Conservation (phyloP, 129 eudicot genomes). For the Deinandra increscens region DNA sequence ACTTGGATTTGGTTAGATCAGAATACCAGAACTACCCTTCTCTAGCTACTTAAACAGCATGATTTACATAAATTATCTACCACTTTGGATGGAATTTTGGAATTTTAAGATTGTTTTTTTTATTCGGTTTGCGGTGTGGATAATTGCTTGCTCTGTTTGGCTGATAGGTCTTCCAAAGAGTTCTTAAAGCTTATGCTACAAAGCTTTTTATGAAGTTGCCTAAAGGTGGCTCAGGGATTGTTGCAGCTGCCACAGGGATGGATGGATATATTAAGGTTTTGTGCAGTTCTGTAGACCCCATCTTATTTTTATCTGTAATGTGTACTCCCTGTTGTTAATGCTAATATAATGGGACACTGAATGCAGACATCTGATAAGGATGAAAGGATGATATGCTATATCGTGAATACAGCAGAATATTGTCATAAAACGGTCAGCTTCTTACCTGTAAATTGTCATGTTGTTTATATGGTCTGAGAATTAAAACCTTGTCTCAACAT, state of each 20-base stretch:
- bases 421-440: constrained; percentile 88
- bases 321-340: constrained; percentile 4
- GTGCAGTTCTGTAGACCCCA: not conserved
- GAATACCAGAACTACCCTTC: not conserved
- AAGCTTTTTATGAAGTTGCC: constrained; percentile 82
- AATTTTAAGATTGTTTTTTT: constrained; percentile 4
- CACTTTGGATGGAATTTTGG: not conserved
- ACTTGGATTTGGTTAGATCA: not conserved
- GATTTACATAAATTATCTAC: constrained; percentile 2
- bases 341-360: constrained; percentile 15
- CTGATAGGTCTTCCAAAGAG: constrained; percentile 76
- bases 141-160: constrained; percentile 15
- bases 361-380: constrained; percentile 95
- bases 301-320: not conserved
- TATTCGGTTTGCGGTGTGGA: not conserved
- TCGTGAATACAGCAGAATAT: constrained; percentile 96
- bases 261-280: constrained; percentile 92
- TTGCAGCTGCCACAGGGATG: constrained; percentile 98
- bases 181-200: constrained; percentile 90
- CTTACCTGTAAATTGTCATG: constrained; percentile 6
- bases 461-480: constrained; percentile 2
- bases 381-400: constrained; percentile 85
- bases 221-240: constrained; percentile 93
- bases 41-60: constrained; percentile 1
- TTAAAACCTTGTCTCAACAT: constrained; percentile 1